phyloP scores from a whole-genome alignment of 208 protist species.

The Tritrichomonas foetus region DNA sequence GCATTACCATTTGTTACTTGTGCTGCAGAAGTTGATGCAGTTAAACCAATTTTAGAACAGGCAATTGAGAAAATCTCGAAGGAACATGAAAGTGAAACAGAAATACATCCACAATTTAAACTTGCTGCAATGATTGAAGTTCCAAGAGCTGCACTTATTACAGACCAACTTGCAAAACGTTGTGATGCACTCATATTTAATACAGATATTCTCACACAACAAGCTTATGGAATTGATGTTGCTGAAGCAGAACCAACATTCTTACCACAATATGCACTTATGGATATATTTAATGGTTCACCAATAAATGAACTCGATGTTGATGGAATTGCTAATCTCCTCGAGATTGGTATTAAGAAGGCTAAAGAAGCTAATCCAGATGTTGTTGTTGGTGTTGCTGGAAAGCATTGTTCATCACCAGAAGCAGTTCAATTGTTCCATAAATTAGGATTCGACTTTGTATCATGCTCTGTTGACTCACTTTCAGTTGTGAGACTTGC shows the following conservation, averaged over 20 bases:
- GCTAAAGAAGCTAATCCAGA: neutral
- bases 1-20: neutral
- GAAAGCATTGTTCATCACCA: slow-evolving; percentile 75
- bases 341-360: neutral
- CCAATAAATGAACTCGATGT: neutral
- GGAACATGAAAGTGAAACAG: neutral
- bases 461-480: slow-evolving; percentile 65
- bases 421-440: slow-evolving; percentile 78
- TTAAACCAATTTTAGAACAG: neutral
- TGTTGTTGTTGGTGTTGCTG: neutral
- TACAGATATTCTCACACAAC: neutral
- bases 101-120: neutral
- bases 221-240: neutral
- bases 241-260: neutral
- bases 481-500: neutral
- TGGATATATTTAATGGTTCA: slow-evolving; percentile 68
- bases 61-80: neutral
- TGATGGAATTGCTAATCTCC: neutral
- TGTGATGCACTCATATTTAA: neutral
- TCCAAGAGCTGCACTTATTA: neutral
- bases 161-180: neutral
- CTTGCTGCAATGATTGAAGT: neutral
- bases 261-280: neutral
- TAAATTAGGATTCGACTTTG: slow-evolving; percentile 75
- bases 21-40: neutral